Evolutionary conservation across 1,284 basidiomycete species (phyloP).

Genomic region (Violaceomyces palustris): DNA sequence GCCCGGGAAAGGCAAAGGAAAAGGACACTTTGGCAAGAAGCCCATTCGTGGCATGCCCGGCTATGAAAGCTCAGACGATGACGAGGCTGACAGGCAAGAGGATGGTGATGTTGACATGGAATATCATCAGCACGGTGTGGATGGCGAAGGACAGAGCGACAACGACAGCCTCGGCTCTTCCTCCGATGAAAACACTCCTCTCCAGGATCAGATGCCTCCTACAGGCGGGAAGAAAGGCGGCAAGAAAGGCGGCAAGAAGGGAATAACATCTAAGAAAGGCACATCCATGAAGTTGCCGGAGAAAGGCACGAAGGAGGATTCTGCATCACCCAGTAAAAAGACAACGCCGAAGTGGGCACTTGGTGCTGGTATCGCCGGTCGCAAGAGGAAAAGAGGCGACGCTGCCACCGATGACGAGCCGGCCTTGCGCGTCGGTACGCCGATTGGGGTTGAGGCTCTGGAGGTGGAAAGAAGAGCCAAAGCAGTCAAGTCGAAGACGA

Average conservation of each 20-base stretch:
- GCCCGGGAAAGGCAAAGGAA: conserved; percentile 26
- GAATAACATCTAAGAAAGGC: conserved; percentile 15
- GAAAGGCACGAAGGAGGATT: conserved; percentile 4
- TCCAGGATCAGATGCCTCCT: not conserved
- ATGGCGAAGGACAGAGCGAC: no score
- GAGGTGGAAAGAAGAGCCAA: conserved; percentile 30
- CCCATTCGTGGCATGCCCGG: no score
- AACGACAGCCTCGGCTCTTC: conserved; percentile 30
- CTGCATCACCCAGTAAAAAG: conserved; percentile 63
- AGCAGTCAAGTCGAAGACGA: conserved; percentile 29
- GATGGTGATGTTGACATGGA: no score
- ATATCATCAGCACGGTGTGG: no score
- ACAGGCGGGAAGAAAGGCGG: conserved; percentile 55
- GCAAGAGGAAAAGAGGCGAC: conserved; percentile 45
- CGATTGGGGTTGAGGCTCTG: conserved; percentile 48
- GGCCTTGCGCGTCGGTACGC: conserved; percentile 42
- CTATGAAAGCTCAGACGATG: no score
- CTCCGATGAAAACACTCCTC: conserved; percentile 11
- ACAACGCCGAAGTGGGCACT: conserved; percentile 55
- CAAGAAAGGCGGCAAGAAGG: conserved; percentile 24
- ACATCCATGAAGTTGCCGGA: not conserved
- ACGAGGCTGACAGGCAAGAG: no score
- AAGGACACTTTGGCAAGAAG: no score
- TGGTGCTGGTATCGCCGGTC: conserved; percentile 30
- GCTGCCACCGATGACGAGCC: conserved; percentile 23